Evolutionary conservation across 2,329 filamentous ascomycete species (phyloP).

Genomic region (Capronia coronata): DNA sequence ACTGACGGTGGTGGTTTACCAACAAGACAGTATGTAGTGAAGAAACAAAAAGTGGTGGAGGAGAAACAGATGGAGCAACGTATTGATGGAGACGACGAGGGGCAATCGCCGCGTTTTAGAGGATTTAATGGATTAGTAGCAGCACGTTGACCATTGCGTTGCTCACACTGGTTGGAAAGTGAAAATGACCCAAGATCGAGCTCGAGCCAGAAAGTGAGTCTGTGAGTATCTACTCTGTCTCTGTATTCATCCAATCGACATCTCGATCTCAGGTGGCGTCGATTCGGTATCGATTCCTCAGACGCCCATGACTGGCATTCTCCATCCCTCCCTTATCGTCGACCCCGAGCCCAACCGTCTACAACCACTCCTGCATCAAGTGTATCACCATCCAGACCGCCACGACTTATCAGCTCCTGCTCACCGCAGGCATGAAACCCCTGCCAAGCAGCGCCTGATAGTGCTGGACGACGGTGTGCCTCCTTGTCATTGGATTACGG

Average conservation of each 20-base stretch:
- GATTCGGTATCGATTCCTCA: too few relatives aligned
- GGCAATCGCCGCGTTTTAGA: neutral
- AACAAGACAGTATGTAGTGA: neutral
- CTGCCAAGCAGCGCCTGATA: constrained; percentile 18
- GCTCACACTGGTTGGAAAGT: constrained; percentile 1
- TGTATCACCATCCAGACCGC: constrained; percentile 2
- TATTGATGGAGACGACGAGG: neutral
- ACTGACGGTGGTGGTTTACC: too few relatives aligned
- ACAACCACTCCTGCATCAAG: neutral
- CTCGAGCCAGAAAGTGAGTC: neutral
- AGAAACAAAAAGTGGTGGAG: neutral
- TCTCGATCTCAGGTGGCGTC: too few relatives aligned
- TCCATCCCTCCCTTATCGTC: neutral
- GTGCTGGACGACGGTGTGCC: neutral
- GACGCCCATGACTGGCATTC: neutral
- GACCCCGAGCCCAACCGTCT: neutral
- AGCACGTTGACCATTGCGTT: constrained; percentile 7
- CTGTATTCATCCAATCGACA: neutral
- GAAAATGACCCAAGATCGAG: neutral
- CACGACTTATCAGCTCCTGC: neutral
- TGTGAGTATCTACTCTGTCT: too few relatives aligned
- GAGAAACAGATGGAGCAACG: neutral
- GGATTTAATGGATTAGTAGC: too few relatives aligned
- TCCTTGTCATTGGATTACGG: constrained; percentile 1
- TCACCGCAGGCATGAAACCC: neutral